Evolutionary conservation across 139 green algal species (phyloP).

Genomic region (Chlorella ohadii): DNA sequence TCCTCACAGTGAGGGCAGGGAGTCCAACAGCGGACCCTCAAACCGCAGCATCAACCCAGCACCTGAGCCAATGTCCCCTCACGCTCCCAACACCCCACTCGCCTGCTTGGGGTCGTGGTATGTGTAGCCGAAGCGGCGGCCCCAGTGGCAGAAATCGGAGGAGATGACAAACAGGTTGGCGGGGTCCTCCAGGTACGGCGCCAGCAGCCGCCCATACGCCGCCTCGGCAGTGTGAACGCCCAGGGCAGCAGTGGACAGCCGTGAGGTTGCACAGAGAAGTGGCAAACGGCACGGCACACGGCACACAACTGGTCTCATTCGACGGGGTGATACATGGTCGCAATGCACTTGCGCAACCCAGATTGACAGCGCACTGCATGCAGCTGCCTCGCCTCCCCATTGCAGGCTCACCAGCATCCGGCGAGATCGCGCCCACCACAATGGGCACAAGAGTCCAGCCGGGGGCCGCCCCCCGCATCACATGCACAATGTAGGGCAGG

Average conservation of each 20-base stretch:
- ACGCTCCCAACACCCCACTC: neutral
- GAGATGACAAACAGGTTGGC: conserved; percentile 93
- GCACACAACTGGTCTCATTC: too few relatives aligned
- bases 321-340: too few relatives aligned
- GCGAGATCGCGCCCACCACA: conserved; percentile 88
- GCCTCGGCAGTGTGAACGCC: conserved; percentile 56
- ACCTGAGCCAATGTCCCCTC: too few relatives aligned
- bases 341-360: too few relatives aligned
- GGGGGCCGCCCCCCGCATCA: conserved; percentile 47
- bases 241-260: too few relatives aligned
- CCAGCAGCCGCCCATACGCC: conserved; percentile 84
- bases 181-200: conserved; percentile 83
- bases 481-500: conserved; percentile 85
- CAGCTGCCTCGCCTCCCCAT: too few relatives aligned
- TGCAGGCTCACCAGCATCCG: conserved; percentile 54
- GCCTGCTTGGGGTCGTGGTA: conserved; percentile 49
- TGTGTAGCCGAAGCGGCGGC: conserved; percentile 85
- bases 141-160: conserved; percentile 98
- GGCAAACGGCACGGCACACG: too few relatives aligned
- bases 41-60: neutral
- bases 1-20: too few relatives aligned
- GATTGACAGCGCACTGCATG: too few relatives aligned
- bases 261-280: too few relatives aligned
- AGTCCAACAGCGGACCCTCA: too few relatives aligned
- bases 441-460: conserved; percentile 91